Conservation (phyloP, 2,329 filamentous ascomycete genomes). For the Diatrype stigma region DNA sequence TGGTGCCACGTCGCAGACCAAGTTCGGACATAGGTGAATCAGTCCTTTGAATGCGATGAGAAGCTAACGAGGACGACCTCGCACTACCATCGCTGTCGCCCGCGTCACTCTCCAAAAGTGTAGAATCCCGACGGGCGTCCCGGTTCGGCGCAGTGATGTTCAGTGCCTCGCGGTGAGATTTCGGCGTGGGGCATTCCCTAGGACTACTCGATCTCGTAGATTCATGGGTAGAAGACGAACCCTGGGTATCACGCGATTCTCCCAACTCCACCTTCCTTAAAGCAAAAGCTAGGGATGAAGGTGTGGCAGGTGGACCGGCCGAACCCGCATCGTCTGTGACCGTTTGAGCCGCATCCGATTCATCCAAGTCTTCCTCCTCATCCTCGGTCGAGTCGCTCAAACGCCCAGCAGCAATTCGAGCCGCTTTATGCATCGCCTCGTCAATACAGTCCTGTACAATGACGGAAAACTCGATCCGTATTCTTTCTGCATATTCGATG, state of each 20-base stretch:
- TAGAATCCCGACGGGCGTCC: constrained; percentile 69
- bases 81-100: constrained; percentile 86
- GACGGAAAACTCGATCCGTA: constrained; percentile 87
- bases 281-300: constrained; percentile 54
- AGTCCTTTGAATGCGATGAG: constrained; percentile 63
- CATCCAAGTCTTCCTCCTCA: constrained; percentile 49
- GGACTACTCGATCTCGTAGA: constrained; percentile 89
- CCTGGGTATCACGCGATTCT: constrained; percentile 35
- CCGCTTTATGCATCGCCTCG: constrained; percentile 84
- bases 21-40: constrained; percentile 91
- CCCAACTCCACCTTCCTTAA: constrained; percentile 41
- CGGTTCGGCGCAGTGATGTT: constrained; percentile 55
- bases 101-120: constrained; percentile 78
- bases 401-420: constrained; percentile 79
- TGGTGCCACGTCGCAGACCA: constrained; percentile 68
- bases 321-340: constrained; percentile 52
- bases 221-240: constrained; percentile 58
- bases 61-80: constrained; percentile 71
- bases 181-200: constrained; percentile 83
- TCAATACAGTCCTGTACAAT: constrained; percentile 95
- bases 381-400: constrained; percentile 71
- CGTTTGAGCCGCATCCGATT: constrained; percentile 31
- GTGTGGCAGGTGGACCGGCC: constrained; percentile 53
- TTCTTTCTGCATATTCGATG: constrained; percentile 92
- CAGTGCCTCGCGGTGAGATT: constrained; percentile 65